Evolutionary conservation across 768 basidiomycete species (phyloP).

Genomic region (Coprinopsis strossmayeri): DNA sequence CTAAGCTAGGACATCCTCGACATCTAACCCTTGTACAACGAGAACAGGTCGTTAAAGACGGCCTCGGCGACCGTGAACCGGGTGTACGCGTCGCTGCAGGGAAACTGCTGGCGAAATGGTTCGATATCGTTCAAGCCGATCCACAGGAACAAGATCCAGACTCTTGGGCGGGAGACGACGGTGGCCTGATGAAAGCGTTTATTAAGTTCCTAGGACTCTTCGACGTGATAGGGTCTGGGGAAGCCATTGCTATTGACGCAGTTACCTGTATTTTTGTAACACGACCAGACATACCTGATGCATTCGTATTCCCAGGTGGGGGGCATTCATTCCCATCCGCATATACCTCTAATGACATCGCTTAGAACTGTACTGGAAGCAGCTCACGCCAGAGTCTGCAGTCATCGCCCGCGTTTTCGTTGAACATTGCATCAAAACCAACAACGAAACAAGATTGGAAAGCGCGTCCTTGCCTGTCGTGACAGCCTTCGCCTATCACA

Average conservation of each 20-base stretch:
- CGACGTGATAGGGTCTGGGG: conserved; percentile 57
- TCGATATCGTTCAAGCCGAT: conserved; percentile 50
- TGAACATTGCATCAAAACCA: conserved; percentile 64
- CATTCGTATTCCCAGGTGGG: conserved; percentile 68
- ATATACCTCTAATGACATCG: too few relatives aligned
- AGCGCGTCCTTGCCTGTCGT: conserved; percentile 72
- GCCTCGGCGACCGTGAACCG: conserved; percentile 84
- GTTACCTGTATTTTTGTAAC: conserved; percentile 72
- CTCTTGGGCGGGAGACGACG: conserved; percentile 38
- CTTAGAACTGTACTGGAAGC: conserved; percentile 69
- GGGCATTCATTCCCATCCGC: too few relatives aligned
- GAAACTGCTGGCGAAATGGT: conserved; percentile 76
- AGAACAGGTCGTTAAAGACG: conserved; percentile 79
- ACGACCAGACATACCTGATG: conserved; percentile 62
- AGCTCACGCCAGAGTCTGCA: conserved; percentile 71
- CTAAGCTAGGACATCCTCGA: conserved; percentile 55
- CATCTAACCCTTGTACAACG: conserved; percentile 75
- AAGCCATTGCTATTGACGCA: conserved; percentile 80
- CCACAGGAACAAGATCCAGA: conserved; percentile 25
- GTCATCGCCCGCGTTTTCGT: conserved; percentile 82
- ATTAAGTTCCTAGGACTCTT: conserved; percentile 41
- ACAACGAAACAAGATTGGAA: conserved; percentile 64
- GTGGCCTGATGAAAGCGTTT: conserved; percentile 39
- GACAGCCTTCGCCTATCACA: conserved; percentile 81
- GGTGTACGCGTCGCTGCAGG: conserved; percentile 77